Evolutionary conservation across 495 filamentous ascomycete genomes (phyloP).

Genomic region (Talaromyces borbonicus): DNA sequence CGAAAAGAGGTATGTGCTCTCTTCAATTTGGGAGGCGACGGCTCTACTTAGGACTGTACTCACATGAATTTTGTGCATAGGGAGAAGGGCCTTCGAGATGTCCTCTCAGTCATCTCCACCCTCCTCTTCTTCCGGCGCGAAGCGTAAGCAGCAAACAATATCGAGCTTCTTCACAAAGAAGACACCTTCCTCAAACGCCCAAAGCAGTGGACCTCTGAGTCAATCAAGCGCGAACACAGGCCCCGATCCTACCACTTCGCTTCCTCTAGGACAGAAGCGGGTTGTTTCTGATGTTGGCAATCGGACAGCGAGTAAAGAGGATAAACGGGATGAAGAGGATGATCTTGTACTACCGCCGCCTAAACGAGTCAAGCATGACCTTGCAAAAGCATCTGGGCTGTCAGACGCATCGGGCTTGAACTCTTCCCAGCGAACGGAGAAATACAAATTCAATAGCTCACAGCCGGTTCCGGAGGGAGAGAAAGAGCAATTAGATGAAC

Average conservation of each 20-base stretch:
- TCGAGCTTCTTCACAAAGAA: slow-evolving; percentile 78
- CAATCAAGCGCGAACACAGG: slow-evolving; percentile 11
- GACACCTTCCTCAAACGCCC: slow-evolving; percentile 23
- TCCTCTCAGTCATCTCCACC: slow-evolving; percentile 31
- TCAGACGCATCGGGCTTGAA: background rate
- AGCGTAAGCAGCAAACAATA: slow-evolving; percentile 67
- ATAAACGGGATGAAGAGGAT: slow-evolving; percentile 28
- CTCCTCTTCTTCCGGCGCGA: slow-evolving; percentile 28
- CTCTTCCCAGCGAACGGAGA: slow-evolving; percentile 23
- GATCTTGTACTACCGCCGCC: slow-evolving; percentile 30
- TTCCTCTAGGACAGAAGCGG: slow-evolving; percentile 12
- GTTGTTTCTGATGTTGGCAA: slow-evolving; percentile 5
- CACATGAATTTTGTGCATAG: background rate
- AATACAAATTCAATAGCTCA: slow-evolving; percentile 33
- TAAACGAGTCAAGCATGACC: slow-evolving; percentile 26
- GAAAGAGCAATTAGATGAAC: slow-evolving; percentile 37
- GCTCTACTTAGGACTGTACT: too few relatives aligned
- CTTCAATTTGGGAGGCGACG: too few relatives aligned
- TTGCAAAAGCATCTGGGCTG: background rate
- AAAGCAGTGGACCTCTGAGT: slow-evolving; percentile 11
- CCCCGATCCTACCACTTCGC: slow-evolving; percentile 5
- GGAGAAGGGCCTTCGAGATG: slow-evolving; percentile 4
- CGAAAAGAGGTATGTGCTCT: too few relatives aligned
- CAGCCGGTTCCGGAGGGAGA: slow-evolving; percentile 17
- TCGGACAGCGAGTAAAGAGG: slow-evolving; percentile 12